phyloP scores from a whole-genome alignment of 176 grass and related monocot genomes.

The Puya raimondii region DNA sequence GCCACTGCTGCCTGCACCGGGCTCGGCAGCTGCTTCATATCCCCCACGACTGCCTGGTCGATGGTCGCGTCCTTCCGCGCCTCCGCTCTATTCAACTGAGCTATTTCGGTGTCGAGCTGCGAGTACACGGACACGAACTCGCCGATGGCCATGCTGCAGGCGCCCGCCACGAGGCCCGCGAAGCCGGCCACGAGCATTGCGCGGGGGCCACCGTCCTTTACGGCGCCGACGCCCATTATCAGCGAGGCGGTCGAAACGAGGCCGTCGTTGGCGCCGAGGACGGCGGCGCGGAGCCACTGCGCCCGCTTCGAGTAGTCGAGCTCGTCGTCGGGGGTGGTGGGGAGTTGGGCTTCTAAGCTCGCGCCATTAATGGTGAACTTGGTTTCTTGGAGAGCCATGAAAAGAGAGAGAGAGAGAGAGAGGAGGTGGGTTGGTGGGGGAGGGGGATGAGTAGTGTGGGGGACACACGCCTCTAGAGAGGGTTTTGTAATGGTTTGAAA shows the following conservation, averaged over 20 bases:
- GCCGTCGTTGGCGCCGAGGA: conserved; percentile 1
- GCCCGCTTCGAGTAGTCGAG: not conserved
- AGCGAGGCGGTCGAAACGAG: not conserved
- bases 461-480: not conserved
- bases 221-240: not conserved
- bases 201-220: not conserved
- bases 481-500: not conserved
- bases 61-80: not conserved
- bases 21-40: not conserved
- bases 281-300: not conserved
- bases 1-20: not conserved
- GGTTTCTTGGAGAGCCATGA: not conserved
- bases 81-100: not conserved
- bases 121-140: not conserved
- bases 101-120: not conserved
- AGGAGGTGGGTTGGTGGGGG: not conserved
- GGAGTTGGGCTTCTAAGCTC: not conserved
- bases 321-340: not conserved
- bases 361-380: not conserved
- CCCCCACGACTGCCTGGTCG: not conserved
- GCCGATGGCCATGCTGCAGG: not conserved
- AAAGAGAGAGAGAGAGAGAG: not conserved
- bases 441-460: not conserved
- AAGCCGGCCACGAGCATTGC: not conserved
- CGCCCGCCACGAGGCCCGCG: not conserved